A percentile compares a stretch with the other conserved stretches of the same genome.
Conservation (phyloP, 2,329 filamentous ascomycete species). For the Cercospora beticola region DNA sequence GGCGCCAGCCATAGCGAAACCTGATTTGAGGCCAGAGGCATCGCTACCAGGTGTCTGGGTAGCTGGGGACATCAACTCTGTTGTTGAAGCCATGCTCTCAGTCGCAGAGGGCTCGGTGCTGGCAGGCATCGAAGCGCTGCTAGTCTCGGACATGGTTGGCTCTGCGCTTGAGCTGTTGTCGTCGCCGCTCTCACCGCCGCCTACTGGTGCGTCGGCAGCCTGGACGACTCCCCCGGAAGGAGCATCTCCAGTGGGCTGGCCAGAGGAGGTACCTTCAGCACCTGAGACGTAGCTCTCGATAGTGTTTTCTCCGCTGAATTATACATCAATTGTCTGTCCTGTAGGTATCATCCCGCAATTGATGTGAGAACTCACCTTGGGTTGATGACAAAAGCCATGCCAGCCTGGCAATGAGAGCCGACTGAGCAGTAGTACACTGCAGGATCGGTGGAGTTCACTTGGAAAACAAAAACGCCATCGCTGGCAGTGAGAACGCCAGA, state of each 20-base stretch:
- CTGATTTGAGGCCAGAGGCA: slow-evolving; percentile 4
- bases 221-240: not conserved
- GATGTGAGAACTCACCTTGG: not conserved
- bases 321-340: not conserved
- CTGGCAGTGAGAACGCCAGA: slow-evolving; percentile 9
- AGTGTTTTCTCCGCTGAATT: slow-evolving; percentile 1
- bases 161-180: not conserved
- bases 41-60: not conserved
- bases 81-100: not conserved
- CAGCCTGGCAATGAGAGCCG: slow-evolving; percentile 10
- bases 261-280: not conserved
- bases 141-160: not conserved
- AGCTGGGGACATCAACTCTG: not conserved
- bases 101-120: not conserved
- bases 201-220: not conserved
- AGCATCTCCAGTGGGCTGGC: not conserved
- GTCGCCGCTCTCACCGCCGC: not conserved
- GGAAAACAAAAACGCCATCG: slow-evolving; percentile 10
- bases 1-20: slow-evolving; percentile 10
- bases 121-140: not conserved
- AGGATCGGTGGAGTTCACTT: slow-evolving; percentile 14
- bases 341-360: not conserved
- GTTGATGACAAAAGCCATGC: slow-evolving; percentile 15
- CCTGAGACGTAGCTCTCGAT: not conserved
- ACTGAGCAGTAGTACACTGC: slow-evolving; percentile 10